Evolutionary conservation across 768 basidiomycete species (phyloP).

Genomic region (Suillus subaureus): DNA sequence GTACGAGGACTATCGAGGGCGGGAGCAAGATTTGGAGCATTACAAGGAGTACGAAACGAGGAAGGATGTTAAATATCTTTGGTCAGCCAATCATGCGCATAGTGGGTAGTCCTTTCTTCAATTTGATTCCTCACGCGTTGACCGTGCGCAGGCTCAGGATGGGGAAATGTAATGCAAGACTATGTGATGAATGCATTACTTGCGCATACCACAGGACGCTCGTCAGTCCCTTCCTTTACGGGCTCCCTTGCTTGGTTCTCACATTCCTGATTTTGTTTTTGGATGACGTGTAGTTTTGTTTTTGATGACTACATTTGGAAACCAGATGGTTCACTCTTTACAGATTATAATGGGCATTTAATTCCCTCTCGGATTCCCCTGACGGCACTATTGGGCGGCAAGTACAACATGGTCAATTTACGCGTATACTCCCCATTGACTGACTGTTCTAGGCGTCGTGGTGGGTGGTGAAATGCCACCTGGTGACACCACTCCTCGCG

Average conservation of each 20-base stretch:
- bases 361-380: constrained; percentile 45
- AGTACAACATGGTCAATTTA: not conserved
- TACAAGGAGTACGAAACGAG: constrained; percentile 39
- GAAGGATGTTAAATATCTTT: constrained; percentile 42
- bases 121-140: not conserved
- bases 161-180: constrained; percentile 47
- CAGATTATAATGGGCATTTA: constrained; percentile 37
- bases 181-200: constrained; percentile 38
- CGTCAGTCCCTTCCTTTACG: constrained; percentile 26
- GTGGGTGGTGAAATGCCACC: constrained; percentile 42
- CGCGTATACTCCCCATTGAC: not conserved
- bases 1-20: constrained; percentile 39
- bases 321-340: constrained; percentile 34
- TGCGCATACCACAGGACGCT: constrained; percentile 35
- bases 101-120: constrained; percentile 29
- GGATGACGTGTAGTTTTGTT: constrained; percentile 34
- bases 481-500: constrained; percentile 33
- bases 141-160: constrained; percentile 35
- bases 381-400: constrained; percentile 42
- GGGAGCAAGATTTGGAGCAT: constrained; percentile 45
- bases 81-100: constrained; percentile 47
- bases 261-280: constrained; percentile 10
- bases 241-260: not conserved
- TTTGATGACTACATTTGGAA: constrained; percentile 49
- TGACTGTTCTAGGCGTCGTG: constrained; percentile 35